Evolutionary conservation across 495 filamentous ascomycete genomes (phyloP), one percentile per base, ranked within the genome.

Genomic region (Alectoria sarmentosa): DNA sequence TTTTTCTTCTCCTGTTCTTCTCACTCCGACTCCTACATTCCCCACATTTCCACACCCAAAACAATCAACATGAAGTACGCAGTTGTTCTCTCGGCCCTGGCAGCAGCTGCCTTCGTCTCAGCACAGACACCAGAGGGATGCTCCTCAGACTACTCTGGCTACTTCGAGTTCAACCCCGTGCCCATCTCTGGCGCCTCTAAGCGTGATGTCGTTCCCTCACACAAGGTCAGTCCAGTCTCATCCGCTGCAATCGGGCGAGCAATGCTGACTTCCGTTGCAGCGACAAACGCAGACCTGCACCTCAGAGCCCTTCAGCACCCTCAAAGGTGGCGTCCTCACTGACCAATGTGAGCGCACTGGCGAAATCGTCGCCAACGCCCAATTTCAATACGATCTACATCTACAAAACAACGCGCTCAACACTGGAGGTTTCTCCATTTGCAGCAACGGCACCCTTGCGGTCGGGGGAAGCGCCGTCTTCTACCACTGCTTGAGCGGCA

Each of bases 371-470:
- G 74, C 81, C 69, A 91, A 91, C 79, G 79, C 73, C 72, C 89
- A 92, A 71, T 86, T 90, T 75, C 89, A 91, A 72, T 92, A 91
- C 71, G 89, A 92, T 71, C 74, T 60, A 1, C 88, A 87, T 1
- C 81, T 86, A 8, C 89, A 92, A 74, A 75, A 80, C 26, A 85
- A 83, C 55, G 83, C 89, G 60, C 77, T 90, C 68, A 85, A 80
- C 74, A 91, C 85, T 21, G 77, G 76, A 28, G 89, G 89, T 34
- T 92, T 85, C 73, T 84, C 85, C 9, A 72, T 82, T 30, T 90
- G 88, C 71, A 62, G 64, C 60, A 86, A 88, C 73, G 80, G 80
- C 67, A 78, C 81, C 48, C 70, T 92, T 17, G 86, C 86, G 0
- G 75, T 91, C 8, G 85, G 85, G 39, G 76, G 72, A 49, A 80